Base-by-base conservation (phyloP, 208 protist genomes). In the Acanthamoeba healyi region DNA sequence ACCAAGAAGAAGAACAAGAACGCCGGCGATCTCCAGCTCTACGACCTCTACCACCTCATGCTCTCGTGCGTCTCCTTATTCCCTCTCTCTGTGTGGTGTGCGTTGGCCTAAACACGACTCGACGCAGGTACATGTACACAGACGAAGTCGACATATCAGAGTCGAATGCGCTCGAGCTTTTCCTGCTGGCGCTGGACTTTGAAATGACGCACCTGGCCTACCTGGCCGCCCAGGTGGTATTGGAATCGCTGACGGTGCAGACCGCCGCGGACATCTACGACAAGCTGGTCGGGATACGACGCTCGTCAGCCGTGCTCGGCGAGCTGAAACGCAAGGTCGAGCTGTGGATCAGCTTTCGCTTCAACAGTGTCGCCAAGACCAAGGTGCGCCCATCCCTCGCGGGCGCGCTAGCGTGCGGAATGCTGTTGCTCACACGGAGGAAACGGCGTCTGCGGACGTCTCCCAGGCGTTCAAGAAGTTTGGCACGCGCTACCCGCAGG, bases 331-430 rank as follows among this genome's bases (percentile, higher is more conserved):
- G 6, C 19, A 70, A 70, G 61, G 29, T 70, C 61, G 61, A 70
- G 61, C 61, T 70, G 26, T 70, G 61, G 61, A 70, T 70, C 61
- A 70, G 61, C 61, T 70, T 70, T 26, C 61, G 61, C 7, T 70
- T 70, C 61, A 70, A 70, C 7, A 34, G 14, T 10, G 61, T 70
- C 7, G 61, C 61, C 61, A 70, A 70, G 61, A 70, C 61, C 26
- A 70, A 70, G 61, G 61, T 61, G 22, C n/a, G 22, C 54, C 22
- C 54, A 26, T 22, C 15, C 54, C 22, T 61, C 15, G 12, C 12
- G 15, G 15, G 22, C 12, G 54, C 15, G 54, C 54, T 12, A 22
- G 54, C 54, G 22, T 61, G n/a, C n/a, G n/a, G n/a, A n/a, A n/a
- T n/a, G n/a, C n/a, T n/a, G n/a, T n/a, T n/a, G n/a, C n/a, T n/a